Conservation (phyloP, 83 land plant species). For the Isoetes engelmannii region DNA sequence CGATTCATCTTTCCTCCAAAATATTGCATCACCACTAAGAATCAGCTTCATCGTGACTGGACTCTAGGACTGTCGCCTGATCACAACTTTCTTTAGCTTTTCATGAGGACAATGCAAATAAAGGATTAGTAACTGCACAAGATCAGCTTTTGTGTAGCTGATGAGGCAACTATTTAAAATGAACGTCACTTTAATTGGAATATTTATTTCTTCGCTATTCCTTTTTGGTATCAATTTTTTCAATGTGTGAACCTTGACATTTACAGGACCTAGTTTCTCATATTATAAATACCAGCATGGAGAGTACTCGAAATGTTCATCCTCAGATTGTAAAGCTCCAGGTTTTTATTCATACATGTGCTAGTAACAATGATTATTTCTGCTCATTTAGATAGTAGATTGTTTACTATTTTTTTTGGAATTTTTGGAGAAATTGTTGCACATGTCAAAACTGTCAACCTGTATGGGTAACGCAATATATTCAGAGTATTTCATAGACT, state of each 20-base stretch:
- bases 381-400: too few species aligned
- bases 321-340: constrained; percentile 72
- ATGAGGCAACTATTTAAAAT: too few species aligned
- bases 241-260: neutral
- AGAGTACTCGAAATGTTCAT: constrained; percentile 73
- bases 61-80: neutral
- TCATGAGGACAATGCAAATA: neutral
- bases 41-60: too few species aligned
- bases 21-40: too few species aligned
- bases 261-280: constrained; percentile 55
- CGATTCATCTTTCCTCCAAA: too few species aligned
- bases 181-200: neutral
- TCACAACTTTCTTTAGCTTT: neutral
- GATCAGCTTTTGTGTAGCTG: neutral
- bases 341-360: constrained; percentile 26
- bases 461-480: too few species aligned
- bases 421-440: too few species aligned
- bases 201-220: neutral
- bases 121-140: too few species aligned
- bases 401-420: too few species aligned
- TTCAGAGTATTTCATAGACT: too few species aligned
- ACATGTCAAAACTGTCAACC: too few species aligned
- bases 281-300: constrained; percentile 59
- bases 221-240: constrained; percentile 1
- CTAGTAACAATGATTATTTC: too few species aligned